A percentile compares a stretch with the other conserved stretches of the same genome.
Evolutionary conservation across 345 rosid species (phyloP).

Genomic region (Citrus trifoliata): DNA sequence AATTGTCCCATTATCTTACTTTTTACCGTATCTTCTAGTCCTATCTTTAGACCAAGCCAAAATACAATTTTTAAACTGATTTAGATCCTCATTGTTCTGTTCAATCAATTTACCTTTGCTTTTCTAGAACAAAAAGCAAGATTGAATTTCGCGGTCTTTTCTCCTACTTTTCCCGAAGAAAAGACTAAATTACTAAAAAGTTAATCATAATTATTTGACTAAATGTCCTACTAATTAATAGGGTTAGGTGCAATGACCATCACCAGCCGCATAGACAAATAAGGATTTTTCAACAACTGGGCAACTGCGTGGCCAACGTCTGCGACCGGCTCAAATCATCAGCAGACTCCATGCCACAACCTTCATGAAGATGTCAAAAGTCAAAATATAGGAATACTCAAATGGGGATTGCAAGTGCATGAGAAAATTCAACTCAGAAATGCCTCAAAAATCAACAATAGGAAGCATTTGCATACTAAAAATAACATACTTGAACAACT

Average conservation of each 20-base stretch:
- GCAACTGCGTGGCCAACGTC: neutral
- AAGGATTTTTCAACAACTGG: neutral
- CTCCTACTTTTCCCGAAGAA: neutral
- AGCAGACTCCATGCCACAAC: neutral
- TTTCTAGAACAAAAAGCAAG: conserved; percentile 5
- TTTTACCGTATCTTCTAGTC: neutral
- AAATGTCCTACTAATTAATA: neutral
- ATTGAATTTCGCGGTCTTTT: neutral
- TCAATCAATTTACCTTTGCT: neutral
- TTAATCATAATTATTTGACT: neutral
- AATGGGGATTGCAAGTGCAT: neutral
- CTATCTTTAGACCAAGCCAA: neutral
- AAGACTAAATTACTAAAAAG: neutral
- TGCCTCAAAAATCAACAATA: neutral
- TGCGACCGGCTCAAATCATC: neutral
- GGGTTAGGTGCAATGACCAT: conserved; percentile 17
- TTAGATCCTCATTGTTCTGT: neutral
- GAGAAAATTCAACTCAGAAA: neutral
- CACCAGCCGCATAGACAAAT: conserved; percentile 9
- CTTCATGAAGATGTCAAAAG: neutral
- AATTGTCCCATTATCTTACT: neutral
- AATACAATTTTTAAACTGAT: neutral
- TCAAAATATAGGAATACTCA: neutral
- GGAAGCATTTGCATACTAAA: neutral
- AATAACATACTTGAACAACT: neutral